These are phyloP conservation scores for Phytophthora fragariae DNA, from an alignment of 352 stramenopile genomes.

Conservation along the genomic window DNA sequence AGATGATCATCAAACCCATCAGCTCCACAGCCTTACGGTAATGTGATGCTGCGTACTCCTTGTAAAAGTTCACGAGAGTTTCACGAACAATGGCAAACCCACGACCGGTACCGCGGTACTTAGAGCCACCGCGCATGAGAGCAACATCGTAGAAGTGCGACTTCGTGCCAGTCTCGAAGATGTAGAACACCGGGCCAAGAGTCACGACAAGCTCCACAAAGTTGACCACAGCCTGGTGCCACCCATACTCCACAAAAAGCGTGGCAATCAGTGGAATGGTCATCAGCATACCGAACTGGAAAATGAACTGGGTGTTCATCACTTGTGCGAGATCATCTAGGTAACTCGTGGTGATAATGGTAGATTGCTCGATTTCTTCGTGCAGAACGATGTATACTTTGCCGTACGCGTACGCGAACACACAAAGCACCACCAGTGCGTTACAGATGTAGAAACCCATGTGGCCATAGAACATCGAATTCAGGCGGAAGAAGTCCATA, in stretches of 20 bases:
- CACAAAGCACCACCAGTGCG: conserved; percentile 78
- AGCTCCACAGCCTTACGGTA: conserved; percentile 87
- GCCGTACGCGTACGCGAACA: conserved; percentile 83
- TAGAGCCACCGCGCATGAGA: conserved; percentile 88
- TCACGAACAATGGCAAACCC: conserved; percentile 88
- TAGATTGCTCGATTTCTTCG: conserved; percentile 70
- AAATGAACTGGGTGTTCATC: conserved; percentile 89
- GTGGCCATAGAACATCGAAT: conserved; percentile 92
- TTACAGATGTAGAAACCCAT: conserved; percentile 93
- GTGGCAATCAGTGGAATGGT: conserved; percentile 87
- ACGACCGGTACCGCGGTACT: conserved; percentile 86
- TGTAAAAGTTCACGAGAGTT: conserved; percentile 88
- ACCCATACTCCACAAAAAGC: conserved; percentile 86
- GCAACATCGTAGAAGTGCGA: conserved; percentile 88
- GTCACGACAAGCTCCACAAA: conserved; percentile 86
- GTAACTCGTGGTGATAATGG: conserved; percentile 79
- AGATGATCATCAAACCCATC: conserved; percentile 84
- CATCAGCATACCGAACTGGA: conserved; percentile 92
- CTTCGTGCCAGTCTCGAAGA: conserved; percentile 89
- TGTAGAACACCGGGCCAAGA: conserved; percentile 88
- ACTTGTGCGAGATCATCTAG: conserved; percentile 80
- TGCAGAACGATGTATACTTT: conserved; percentile 90
- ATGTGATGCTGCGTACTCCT: conserved; percentile 85
- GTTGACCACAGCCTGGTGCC: conserved; percentile 81
- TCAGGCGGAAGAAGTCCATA: conserved; percentile 91